Evolutionary conservation across 1,284 basidiomycete genomes (phyloP).

Genomic region (Fomitiporia mediterranea): DNA sequence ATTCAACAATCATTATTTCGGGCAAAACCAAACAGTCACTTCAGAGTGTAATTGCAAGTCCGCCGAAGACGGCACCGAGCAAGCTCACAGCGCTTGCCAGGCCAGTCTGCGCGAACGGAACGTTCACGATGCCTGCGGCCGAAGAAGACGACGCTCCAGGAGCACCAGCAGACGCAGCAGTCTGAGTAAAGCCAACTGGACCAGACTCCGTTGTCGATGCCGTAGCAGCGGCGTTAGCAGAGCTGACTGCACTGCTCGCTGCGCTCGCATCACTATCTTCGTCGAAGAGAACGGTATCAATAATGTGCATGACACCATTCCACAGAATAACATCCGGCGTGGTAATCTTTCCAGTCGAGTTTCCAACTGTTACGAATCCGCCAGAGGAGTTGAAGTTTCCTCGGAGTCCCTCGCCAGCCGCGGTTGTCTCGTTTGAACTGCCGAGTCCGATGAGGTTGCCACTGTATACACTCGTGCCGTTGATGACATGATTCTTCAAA

Average conservation of each 20-base stretch:
- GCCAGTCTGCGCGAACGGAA: background rate
- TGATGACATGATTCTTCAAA: conserved; percentile 65
- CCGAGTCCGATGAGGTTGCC: conserved; percentile 35
- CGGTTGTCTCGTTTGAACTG: conserved; percentile 42
- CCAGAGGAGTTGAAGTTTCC: conserved; percentile 59
- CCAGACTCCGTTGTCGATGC: conserved; percentile 14
- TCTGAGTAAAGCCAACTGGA: conserved; percentile 15
- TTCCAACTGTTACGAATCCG: conserved; percentile 51
- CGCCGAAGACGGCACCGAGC: background rate
- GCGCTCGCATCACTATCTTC: conserved; percentile 42
- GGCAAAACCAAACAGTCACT: background rate
- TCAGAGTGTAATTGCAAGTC: conserved; percentile 5
- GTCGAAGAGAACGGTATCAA: conserved; percentile 61
- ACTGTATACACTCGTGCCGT: conserved; percentile 67
- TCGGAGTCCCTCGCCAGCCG: conserved; percentile 52
- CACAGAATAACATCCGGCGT: conserved; percentile 58
- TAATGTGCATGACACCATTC: conserved; percentile 73
- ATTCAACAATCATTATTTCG: no score
- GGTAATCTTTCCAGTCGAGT: conserved; percentile 53
- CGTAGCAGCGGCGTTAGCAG: conserved; percentile 12
- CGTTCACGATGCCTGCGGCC: background rate
- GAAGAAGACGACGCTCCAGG: background rate
- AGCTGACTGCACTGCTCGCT: conserved; percentile 45
- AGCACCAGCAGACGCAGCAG: background rate
- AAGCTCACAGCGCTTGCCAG: background rate